These are phyloP conservation scores for Nicotiana paniculata DNA, from an alignment of 257 asterid genomes.

Conservation along the genomic window DNA sequence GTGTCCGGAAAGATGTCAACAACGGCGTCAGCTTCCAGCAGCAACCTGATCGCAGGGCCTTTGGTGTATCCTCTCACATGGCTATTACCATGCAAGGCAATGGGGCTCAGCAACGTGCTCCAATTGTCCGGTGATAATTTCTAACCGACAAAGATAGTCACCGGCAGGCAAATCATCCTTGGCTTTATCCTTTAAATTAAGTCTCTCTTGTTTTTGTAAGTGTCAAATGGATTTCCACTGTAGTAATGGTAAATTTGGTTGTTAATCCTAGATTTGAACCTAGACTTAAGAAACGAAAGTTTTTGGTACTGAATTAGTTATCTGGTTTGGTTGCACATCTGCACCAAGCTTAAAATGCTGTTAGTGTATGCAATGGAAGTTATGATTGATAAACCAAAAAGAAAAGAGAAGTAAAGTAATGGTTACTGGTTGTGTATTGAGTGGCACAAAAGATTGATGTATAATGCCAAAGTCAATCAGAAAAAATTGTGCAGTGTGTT, in stretches of 20 bases:
- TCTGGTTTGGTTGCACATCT: background rate
- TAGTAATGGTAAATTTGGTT: background rate
- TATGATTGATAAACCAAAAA: background rate
- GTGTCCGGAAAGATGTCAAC: constrained; percentile 13
- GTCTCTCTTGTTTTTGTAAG: constrained; percentile 13
- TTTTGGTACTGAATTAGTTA: background rate
- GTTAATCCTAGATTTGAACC: background rate
- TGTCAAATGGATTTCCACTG: background rate
- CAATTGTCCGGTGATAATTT: constrained; percentile 53
- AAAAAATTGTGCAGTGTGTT: background rate
- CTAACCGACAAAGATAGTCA: background rate
- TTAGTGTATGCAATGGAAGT: background rate
- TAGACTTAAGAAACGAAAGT: background rate
- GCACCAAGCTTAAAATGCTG: background rate
- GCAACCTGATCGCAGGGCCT: constrained; percentile 24
- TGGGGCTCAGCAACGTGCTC: constrained; percentile 44
- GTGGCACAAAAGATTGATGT: background rate
- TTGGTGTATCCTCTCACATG: constrained; percentile 26
- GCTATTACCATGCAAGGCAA: constrained; percentile 31
- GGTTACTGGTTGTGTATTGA: background rate
- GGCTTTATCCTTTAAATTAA: constrained; percentile 48
- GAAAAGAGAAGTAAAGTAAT: background rate
- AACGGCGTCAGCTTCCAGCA: constrained; percentile 25
- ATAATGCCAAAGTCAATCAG: background rate
- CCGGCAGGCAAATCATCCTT: constrained; percentile 96